Evolutionary conservation across 495 filamentous ascomycete genomes (phyloP), one percentile per base, ranked within the genome.

Genomic region (Letharia lupina): DNA sequence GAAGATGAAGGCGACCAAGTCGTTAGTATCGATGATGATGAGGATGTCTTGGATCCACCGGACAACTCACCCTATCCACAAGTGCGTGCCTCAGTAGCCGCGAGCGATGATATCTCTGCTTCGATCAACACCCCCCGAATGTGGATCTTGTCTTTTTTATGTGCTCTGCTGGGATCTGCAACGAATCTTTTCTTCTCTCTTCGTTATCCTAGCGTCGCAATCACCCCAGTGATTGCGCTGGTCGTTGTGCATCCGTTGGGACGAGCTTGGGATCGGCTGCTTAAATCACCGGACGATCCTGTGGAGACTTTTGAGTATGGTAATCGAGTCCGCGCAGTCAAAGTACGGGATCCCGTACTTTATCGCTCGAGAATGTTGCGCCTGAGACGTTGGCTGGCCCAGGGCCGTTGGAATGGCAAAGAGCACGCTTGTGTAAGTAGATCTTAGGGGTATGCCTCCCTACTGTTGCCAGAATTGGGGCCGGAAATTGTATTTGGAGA

Each of bases 91-190:
- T 89, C 88, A 0, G 90, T 93, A 12, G 79, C 86, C 11, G 84
- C 89, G 7, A 86, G 81, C 18, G 90, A 94, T 73, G 84, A 94
- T 71, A 82, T 80, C 31, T 77, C 81, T 20, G 77, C 91, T 20
- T 93, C 90, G 8, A 91, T 93, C 62, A 93, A 90, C 74, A 94
- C 91, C 3, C 86, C 91, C 23, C 88, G 91, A 45, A 96, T 94
- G 90, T 94, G 91, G 91, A 73, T 81, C 2, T 71, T 94, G 23
- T 91, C 90, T 31, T 79, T 89, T 10, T 70, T 94, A 16, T 96
- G 93, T 72, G 86, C 90, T 12, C 76, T 94, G 41, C 78, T 93
- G 31, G 91, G 90, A 59, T 91, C 89, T 45, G 87, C 89, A 4
- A 91, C 89, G 48, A 94, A 93, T 75, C 76, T 93, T 40, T 92